Conservation (phyloP, 805 yeast genomes). For the Wickerhamiella azymoides region DNA sequence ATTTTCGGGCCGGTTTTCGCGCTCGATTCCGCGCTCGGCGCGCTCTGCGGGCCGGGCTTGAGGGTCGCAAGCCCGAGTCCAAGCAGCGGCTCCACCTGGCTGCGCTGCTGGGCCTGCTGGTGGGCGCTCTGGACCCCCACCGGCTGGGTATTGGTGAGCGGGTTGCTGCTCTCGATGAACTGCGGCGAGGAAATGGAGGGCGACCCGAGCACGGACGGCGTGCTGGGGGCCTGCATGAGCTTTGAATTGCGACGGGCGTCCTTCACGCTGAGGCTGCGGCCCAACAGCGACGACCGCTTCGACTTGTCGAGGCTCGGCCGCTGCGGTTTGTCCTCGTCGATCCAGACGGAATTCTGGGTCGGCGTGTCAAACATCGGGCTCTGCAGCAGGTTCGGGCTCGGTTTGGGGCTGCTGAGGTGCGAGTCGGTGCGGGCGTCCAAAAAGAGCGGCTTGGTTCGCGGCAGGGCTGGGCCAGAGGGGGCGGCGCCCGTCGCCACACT, state of each 20-base stretch:
- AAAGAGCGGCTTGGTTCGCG: neutral
- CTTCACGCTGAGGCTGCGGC: slow-evolving; percentile 1
- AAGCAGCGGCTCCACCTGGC: neutral
- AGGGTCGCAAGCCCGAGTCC: too few species aligned
- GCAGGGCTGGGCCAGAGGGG: neutral
- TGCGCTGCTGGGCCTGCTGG: neutral
- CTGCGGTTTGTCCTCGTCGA: slow-evolving; percentile 1
- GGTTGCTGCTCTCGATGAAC: slow-evolving; percentile 3
- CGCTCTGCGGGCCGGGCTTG: too few species aligned
- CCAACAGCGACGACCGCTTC: slow-evolving; percentile 6
- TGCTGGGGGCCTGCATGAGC: too few species aligned
- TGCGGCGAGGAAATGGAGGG: slow-evolving; percentile 2
- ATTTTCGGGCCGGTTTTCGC: neutral
- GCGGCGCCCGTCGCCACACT: neutral
- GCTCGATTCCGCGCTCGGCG: too few species aligned
- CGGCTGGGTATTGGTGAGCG: neutral
- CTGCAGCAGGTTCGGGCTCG: neutral
- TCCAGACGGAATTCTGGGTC: slow-evolving; percentile 5
- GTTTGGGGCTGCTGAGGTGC: neutral
- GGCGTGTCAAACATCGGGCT: neutral
- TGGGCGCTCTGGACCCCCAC: too few species aligned
- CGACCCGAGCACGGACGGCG: neutral
- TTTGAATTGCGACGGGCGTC: neutral
- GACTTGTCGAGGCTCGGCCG: neutral
- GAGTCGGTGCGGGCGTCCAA: neutral